These are phyloP conservation scores for Trypanosoma brucei DNA, from an alignment of 208 protist genomes.

Conservation along the genomic window DNA sequence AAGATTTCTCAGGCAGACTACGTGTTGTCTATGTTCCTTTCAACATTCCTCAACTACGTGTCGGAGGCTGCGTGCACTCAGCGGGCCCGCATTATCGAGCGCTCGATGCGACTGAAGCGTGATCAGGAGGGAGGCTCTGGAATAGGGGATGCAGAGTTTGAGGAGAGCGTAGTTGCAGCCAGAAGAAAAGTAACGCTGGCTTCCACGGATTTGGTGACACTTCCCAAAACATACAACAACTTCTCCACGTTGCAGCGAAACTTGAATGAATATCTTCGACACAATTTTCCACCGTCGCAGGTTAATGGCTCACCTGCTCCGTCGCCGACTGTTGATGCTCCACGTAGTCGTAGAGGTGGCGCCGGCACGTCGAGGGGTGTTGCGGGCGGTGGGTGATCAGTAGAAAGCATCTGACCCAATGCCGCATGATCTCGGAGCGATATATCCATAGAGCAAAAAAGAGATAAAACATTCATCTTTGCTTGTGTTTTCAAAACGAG, in stretches of 20 bases:
- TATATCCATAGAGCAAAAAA: too few relatives aligned
- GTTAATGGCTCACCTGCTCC: neutral
- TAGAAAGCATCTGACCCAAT: too few relatives aligned
- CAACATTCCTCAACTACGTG: slow-evolving; percentile 83
- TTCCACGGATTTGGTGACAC: slow-evolving; percentile 55
- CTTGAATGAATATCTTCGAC: slow-evolving; percentile 73
- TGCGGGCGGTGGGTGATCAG: too few relatives aligned
- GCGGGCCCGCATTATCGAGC: slow-evolving; percentile 59
- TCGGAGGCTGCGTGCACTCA: slow-evolving; percentile 73
- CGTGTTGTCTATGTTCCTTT: slow-evolving; percentile 82
- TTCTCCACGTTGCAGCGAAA: slow-evolving; percentile 85
- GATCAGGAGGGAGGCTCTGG: slow-evolving; percentile 25
- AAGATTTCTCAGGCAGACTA: slow-evolving; percentile 65
- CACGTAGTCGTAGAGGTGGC: neutral
- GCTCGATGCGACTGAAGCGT: slow-evolving; percentile 55
- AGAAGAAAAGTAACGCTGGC: slow-evolving; percentile 32
- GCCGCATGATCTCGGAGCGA: too few relatives aligned
- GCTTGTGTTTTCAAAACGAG: neutral
- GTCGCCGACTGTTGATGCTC: too few relatives aligned
- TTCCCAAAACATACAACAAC: slow-evolving; percentile 54
- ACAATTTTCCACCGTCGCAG: slow-evolving; percentile 56
- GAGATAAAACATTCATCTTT: neutral
- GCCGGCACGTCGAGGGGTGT: neutral
- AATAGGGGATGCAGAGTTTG: slow-evolving; percentile 24
- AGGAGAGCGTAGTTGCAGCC: slow-evolving; percentile 38